Conservation (phyloP, 768 basidiomycete species). For the Termitomyces sp. region DNA sequence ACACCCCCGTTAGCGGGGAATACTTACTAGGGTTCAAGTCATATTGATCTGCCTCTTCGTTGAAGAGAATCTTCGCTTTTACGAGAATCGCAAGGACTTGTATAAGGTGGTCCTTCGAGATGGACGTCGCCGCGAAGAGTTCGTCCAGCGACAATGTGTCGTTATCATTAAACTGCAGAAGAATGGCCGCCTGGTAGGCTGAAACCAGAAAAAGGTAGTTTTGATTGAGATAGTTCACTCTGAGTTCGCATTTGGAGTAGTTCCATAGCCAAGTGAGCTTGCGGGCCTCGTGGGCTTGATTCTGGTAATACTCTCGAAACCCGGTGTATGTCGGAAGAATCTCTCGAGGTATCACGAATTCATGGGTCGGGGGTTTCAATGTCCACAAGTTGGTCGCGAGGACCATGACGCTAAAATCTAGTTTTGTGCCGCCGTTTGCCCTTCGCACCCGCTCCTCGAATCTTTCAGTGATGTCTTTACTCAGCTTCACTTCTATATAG, state of each 20-base stretch:
- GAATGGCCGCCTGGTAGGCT: conserved; percentile 92
- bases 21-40: conserved; percentile 76
- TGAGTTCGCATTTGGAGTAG: conserved; percentile 93
- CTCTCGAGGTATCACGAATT: conserved; percentile 86
- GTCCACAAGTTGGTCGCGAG: conserved; percentile 98
- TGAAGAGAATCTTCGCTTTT: conserved; percentile 86
- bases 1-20: neutral
- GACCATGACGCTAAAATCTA: conserved; percentile 91
- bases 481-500: conserved; percentile 80
- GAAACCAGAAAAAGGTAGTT: conserved; percentile 97
- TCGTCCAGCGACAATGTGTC: conserved; percentile 82
- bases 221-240: conserved; percentile 88
- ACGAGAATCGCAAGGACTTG: conserved; percentile 68
- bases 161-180: conserved; percentile 89
- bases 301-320: conserved; percentile 90
- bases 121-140: conserved; percentile 70
- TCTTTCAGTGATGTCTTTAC: conserved; percentile 91
- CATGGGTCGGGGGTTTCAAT: conserved; percentile 72
- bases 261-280: conserved; percentile 99
- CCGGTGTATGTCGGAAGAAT: conserved; percentile 84
- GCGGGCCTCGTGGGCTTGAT: conserved; percentile 82
- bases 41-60: conserved; percentile 85
- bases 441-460: conserved; percentile 91
- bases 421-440: conserved; percentile 82
- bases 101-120: conserved; percentile 75